Evolutionary conservation across 176 grass and related monocot species (phyloP).

Genomic region (Triticum monococcum): DNA sequence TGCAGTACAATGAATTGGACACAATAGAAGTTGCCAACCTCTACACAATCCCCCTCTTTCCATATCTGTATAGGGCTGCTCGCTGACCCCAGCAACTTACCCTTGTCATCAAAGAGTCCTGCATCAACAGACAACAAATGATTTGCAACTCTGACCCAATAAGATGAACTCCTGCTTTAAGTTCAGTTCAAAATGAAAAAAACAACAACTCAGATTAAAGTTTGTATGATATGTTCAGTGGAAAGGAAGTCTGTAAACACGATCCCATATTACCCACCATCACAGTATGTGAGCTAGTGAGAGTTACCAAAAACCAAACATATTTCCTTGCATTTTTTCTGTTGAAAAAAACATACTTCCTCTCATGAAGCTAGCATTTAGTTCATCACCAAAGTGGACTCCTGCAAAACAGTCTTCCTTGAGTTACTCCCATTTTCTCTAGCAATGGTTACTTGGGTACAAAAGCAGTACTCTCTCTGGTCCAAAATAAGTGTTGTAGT

Average conservation of each 20-base stretch:
- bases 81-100: slow-evolving; percentile 66
- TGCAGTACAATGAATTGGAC: background rate
- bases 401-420: too few relatives aligned
- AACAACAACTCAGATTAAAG: background rate
- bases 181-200: background rate
- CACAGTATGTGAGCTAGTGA: background rate
- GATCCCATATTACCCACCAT: background rate
- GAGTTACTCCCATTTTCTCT: background rate
- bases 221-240: background rate
- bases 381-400: background rate
- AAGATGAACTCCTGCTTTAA: background rate
- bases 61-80: slow-evolving; percentile 94
- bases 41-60: slow-evolving; percentile 83
- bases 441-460: background rate
- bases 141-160: background rate
- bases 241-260: background rate
- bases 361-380: slow-evolving; percentile 9
- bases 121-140: background rate
- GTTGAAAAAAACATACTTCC: background rate
- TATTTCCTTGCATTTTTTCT: background rate
- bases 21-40: slow-evolving; percentile 49
- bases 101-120: slow-evolving; percentile 77
- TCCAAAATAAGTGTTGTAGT: too few relatives aligned
- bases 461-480: background rate
- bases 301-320: background rate